A percentile compares a stretch with the other conserved stretches of the same genome.
Conservation (phyloP, 1,284 basidiomycete genomes). For the Apiotrichum veenhuisii region DNA sequence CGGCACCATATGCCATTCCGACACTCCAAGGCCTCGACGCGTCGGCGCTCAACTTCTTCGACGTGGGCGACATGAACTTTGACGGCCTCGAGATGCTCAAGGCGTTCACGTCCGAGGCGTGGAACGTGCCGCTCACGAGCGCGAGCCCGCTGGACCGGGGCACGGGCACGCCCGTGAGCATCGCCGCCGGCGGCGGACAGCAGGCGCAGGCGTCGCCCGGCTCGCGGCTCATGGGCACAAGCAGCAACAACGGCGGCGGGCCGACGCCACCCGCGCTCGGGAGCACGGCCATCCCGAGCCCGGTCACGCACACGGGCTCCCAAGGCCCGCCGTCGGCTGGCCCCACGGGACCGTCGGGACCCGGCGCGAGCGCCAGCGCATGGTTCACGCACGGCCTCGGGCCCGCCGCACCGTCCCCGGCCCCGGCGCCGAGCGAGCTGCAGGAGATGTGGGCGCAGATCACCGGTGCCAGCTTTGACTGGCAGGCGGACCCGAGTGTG, state of each 20-base stretch:
- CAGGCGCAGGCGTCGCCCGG: background rate
- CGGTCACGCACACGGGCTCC: background rate
- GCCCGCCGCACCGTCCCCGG: conserved; percentile 1
- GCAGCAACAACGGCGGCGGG: background rate
- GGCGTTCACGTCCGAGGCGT: conserved; percentile 35
- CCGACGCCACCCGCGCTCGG: conserved; percentile 1
- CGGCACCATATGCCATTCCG: background rate
- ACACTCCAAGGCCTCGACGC: background rate
- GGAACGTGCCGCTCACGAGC: conserved; percentile 13
- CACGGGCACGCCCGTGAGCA: background rate
- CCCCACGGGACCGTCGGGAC: background rate
- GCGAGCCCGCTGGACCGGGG: conserved; percentile 1
- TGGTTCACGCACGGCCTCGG: conserved; percentile 17
- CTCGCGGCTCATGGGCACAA: background rate
- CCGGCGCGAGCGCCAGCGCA: background rate
- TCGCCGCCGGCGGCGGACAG: background rate
- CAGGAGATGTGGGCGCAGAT: conserved; percentile 45
- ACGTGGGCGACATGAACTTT: conserved; percentile 45
- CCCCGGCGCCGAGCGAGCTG: conserved; percentile 15
- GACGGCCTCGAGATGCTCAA: conserved; percentile 45
- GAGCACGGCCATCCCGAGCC: conserved; percentile 1
- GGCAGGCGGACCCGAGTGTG: conserved; percentile 46
- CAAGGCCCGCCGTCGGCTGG: background rate
- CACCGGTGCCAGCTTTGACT: conserved; percentile 40
- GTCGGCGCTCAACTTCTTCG: conserved; percentile 25